Evolutionary conservation across 805 yeast species (phyloP).

Genomic region (Helenozyma baotianmanensis): DNA sequence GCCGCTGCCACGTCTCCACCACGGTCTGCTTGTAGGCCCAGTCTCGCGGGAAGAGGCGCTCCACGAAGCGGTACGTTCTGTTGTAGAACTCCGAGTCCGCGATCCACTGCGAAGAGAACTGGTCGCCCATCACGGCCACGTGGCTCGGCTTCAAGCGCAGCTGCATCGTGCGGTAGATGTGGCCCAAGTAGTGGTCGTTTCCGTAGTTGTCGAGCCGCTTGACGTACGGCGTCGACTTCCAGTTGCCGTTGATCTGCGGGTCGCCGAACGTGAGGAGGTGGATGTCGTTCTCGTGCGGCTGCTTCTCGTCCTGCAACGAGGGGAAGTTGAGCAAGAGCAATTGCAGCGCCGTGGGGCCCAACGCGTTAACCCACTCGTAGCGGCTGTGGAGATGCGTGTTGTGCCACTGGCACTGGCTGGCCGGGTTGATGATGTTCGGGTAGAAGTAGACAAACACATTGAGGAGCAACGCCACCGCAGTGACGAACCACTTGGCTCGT

Average conservation of each 20-base stretch:
- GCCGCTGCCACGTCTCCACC: constrained; percentile 43
- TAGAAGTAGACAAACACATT: constrained; percentile 71
- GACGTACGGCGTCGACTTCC: constrained; percentile 65
- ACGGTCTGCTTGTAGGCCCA: constrained; percentile 45
- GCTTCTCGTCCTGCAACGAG: constrained; percentile 11
- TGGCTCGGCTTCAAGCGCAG: constrained; percentile 64
- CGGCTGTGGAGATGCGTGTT: constrained; percentile 12
- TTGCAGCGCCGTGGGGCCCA: constrained; percentile 11
- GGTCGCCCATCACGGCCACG: constrained; percentile 89
- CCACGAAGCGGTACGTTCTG: constrained; percentile 70
- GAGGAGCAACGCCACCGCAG: constrained; percentile 39
- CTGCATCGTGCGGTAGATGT: constrained; percentile 66
- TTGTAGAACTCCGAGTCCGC: constrained; percentile 78
- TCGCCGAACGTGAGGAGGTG: constrained; percentile 85
- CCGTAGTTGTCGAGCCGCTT: constrained; percentile 82
- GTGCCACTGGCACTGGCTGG: constrained; percentile 60
- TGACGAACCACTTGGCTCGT: constrained; percentile 21
- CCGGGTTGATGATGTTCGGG: constrained; percentile 51
- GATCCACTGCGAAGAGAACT: constrained; percentile 94
- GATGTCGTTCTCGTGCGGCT: constrained; percentile 39
- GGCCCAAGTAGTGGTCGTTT: constrained; percentile 86
- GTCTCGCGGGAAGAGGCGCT: constrained; percentile 63
- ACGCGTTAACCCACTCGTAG: constrained; percentile 8
- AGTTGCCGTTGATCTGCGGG: constrained; percentile 92
- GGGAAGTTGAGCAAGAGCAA: constrained; percentile 21